phyloP scores from a whole-genome alignment of 1,284 basidiomycete species.

The Melampsora abietis-canadensis region DNA sequence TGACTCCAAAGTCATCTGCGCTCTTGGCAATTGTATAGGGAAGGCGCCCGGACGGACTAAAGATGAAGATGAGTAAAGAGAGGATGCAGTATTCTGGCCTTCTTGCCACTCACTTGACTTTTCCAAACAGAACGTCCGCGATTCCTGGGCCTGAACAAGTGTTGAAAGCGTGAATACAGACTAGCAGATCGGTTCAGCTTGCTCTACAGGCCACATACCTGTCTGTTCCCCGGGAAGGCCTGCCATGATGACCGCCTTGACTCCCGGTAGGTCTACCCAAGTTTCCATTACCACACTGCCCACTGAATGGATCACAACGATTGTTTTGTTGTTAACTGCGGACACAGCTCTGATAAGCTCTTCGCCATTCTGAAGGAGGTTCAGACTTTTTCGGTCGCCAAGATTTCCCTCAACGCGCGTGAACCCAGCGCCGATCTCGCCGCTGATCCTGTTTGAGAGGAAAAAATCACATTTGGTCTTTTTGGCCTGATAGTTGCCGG shows the following conservation, averaged over 20 bases:
- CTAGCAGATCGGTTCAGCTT: constrained; percentile 29
- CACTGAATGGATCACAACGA: constrained; percentile 70
- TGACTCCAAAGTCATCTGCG: constrained; percentile 25
- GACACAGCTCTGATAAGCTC: constrained; percentile 54
- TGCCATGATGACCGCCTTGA: constrained; percentile 34
- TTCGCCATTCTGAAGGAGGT: constrained; percentile 53
- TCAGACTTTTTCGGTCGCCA: constrained; percentile 50
- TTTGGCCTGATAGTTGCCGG: background rate
- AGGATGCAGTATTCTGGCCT: constrained; percentile 59
- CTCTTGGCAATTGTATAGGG: constrained; percentile 44
- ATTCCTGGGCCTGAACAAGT: constrained; percentile 55
- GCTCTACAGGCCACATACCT: constrained; percentile 16
- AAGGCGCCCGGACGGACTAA: constrained; percentile 28
- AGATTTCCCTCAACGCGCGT: background rate
- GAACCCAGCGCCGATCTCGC: background rate
- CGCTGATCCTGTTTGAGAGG: background rate
- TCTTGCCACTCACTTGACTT: constrained; percentile 55
- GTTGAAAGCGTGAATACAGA: constrained; percentile 48
- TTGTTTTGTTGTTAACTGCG: constrained; percentile 63
- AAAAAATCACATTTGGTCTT: background rate
- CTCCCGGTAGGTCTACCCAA: constrained; percentile 39
- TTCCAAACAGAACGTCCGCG: constrained; percentile 38
- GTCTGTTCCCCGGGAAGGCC: constrained; percentile 33
- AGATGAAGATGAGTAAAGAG: constrained; percentile 61
- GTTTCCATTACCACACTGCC: constrained; percentile 47